Base-by-base conservation (phyloP, 768 basidiomycete genomes). In the Mycena vitilis region DNA sequence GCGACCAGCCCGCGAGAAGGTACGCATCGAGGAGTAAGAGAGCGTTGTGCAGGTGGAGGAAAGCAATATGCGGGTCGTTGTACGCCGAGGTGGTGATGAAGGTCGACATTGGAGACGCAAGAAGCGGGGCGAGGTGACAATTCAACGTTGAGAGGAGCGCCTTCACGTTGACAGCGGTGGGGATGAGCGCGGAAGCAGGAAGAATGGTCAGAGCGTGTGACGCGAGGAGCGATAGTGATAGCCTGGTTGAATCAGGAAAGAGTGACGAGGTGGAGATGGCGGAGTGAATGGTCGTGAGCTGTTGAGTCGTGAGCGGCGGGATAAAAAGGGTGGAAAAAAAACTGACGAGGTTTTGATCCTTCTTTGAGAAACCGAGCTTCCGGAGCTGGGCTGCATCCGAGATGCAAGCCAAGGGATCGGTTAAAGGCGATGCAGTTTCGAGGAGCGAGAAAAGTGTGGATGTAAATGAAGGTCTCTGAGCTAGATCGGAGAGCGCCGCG, bases 1-100 rank as follows among this genome's bases (percentile, higher is more conserved):
- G 60, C 15, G 57, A 34, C 90, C 90, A 92, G 49, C 86, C 84
- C 2, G 84, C 86, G 11, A 93, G 78, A 2, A 94, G 81, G 74
- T 85, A 90, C 1, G 84, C 80, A 70, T 94, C 92, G 11, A 94
- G 73, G 1, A 93, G 79, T 22, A 81, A 81, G 40, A 94, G 80
- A 68, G 89, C 87, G 37, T 86, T 82, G 68, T 87, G 83, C 4
- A 89, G 78, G 73, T 84, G 86, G 20, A 81, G 78, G 42, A 88
- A 73, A 22, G 83, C 82, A 20, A 69, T 53, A 13, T 57, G 34
- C 78, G 82, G 34, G 70, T 68, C 42, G 79, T 74, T 55, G 52
- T 65, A 60, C 57, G 40, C 30, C 13, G 70, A 71, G 2, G 66
- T 72, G 16, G 67, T 60, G 42, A 69, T 66, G 45, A 72, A 63